phyloP scores from a whole-genome alignment of 2,329 filamentous ascomycete genomes.

The Talaromyces sp. region DNA sequence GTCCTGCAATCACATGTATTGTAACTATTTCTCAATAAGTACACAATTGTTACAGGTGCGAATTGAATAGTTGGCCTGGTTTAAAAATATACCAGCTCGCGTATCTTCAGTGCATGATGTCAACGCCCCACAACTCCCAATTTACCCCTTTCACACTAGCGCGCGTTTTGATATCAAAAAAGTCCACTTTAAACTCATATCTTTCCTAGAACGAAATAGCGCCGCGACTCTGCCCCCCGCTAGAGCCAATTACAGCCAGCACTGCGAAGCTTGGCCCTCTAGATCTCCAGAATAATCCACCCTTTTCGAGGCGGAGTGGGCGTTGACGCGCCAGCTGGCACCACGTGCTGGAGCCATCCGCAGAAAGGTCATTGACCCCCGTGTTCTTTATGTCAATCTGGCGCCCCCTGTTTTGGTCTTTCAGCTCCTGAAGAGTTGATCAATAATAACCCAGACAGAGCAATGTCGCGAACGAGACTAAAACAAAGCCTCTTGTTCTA shows the following conservation, averaged over 20 bases:
- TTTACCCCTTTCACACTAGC: background rate
- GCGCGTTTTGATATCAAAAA: background rate
- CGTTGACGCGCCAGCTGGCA: background rate
- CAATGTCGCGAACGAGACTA: background rate
- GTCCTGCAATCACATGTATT: too few relatives aligned
- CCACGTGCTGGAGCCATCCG: background rate
- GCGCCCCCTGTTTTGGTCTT: background rate
- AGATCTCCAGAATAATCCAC: background rate
- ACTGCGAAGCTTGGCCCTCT: background rate
- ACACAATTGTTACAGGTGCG: too few relatives aligned
- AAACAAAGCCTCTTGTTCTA: background rate
- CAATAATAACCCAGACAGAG: too few relatives aligned
- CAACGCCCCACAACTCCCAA: too few relatives aligned
- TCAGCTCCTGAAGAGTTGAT: background rate
- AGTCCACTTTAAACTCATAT: background rate
- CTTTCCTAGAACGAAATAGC: background rate
- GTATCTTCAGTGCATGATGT: too few relatives aligned
- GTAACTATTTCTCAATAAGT: too few relatives aligned
- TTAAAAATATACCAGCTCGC: too few relatives aligned
- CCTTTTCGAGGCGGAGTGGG: background rate
- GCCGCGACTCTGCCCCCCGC: background rate
- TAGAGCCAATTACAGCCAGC: background rate
- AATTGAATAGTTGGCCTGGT: too few relatives aligned
- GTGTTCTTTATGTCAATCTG: background rate
- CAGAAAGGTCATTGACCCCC: background rate